These are phyloP conservation scores for Cadophora sp. DNA, from an alignment of 2,329 filamentous ascomycete genomes.

Conservation along the genomic window DNA sequence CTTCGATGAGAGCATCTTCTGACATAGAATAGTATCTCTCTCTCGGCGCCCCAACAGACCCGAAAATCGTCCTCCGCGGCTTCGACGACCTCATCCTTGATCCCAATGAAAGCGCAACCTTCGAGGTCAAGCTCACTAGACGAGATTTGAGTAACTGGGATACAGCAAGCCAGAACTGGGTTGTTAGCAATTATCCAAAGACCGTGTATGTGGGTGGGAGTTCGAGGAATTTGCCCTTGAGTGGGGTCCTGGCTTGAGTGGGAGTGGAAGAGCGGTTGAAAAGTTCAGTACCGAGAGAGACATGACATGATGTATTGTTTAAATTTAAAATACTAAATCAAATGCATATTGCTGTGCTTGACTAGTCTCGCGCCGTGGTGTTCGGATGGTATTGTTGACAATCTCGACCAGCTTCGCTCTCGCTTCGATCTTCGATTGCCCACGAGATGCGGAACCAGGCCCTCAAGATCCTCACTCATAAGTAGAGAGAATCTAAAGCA, in stretches of 20 bases:
- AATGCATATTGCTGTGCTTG: no score
- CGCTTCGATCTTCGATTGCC: neutral
- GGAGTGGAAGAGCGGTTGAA: no score
- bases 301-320: neutral
- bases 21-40: conserved; percentile 81
- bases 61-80: conserved; percentile 70
- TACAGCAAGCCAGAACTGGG: conserved; percentile 78
- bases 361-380: no score
- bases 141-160: conserved; percentile 93
- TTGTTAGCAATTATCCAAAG: conserved; percentile 48
- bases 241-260: conserved; percentile 18
- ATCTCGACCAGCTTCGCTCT: neutral
- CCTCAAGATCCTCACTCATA: no score
- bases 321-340: no score
- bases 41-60: conserved; percentile 79
- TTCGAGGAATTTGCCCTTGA: conserved; percentile 38
- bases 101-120: conserved; percentile 69
- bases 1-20: no score
- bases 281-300: no score
- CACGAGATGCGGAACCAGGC: no score
- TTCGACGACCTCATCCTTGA: conserved; percentile 80
- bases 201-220: conserved; percentile 41
- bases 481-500: no score
- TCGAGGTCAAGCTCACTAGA: conserved; percentile 74
- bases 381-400: no score